Evolutionary conservation across 2,329 filamentous ascomycete genomes (phyloP).

Genomic region (Proliferodiscus dingleyae): DNA sequence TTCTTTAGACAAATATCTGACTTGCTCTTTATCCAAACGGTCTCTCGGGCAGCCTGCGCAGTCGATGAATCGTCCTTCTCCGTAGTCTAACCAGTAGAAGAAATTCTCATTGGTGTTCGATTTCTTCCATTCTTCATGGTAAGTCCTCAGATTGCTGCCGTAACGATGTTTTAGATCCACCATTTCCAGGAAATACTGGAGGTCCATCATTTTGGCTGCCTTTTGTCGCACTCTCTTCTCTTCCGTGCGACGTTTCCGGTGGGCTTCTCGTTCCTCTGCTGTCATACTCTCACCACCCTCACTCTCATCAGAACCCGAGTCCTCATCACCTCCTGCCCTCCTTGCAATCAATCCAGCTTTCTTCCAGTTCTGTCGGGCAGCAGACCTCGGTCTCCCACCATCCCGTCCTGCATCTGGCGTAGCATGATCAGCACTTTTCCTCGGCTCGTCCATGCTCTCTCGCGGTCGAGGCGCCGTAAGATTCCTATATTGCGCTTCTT

Average conservation of each 20-base stretch:
- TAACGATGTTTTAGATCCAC: slow-evolving; percentile 84
- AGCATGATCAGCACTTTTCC: slow-evolving; percentile 10
- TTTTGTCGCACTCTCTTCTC: slow-evolving; percentile 55
- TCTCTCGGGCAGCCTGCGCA: slow-evolving; percentile 68
- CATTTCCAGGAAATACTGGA: slow-evolving; percentile 82
- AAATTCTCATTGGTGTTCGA: slow-evolving; percentile 77
- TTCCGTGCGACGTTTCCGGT: slow-evolving; percentile 40
- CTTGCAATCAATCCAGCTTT: slow-evolving; percentile 66
- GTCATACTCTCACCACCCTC: slow-evolving; percentile 20
- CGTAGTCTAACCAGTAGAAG: slow-evolving; percentile 89
- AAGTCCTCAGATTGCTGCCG: slow-evolving; percentile 73
- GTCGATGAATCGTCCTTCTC: slow-evolving; percentile 67
- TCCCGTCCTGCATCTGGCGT: slow-evolving; percentile 2
- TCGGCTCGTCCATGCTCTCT: slow-evolving; percentile 9
- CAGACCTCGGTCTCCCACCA: slow-evolving; percentile 6
- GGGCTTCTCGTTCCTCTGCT: slow-evolving; percentile 36
- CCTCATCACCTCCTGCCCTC: slow-evolving; percentile 65
- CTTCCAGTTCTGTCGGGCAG: slow-evolving; percentile 68
- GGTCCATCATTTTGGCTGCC: slow-evolving; percentile 72
- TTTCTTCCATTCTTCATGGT: slow-evolving; percentile 81
- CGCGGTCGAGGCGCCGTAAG: slow-evolving; percentile 41
- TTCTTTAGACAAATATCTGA: slow-evolving; percentile 78
- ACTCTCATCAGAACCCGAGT: slow-evolving; percentile 22
- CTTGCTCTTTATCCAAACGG: slow-evolving; percentile 69
- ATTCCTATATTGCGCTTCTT: slow-evolving; percentile 52